Evolutionary conservation across 2,329 filamentous ascomycete species (phyloP).

Genomic region (Pezicula carpinea): DNA sequence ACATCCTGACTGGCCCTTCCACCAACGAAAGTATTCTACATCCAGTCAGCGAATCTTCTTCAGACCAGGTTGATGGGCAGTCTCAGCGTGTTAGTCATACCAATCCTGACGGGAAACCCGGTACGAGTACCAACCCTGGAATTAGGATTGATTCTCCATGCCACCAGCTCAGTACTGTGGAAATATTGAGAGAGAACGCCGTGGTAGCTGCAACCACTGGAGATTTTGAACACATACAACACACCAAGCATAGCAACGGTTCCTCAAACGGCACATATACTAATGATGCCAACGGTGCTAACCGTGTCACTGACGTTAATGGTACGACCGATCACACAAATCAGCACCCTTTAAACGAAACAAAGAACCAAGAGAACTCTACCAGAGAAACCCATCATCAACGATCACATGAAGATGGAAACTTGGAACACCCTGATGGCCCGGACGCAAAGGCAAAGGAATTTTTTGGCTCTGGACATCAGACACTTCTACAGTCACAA

Average conservation of each 20-base stretch:
- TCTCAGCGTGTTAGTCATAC: constrained; percentile 5
- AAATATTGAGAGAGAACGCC: constrained; percentile 17
- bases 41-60: constrained; percentile 2
- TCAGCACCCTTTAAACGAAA: neutral
- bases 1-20: constrained; percentile 12
- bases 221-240: constrained; percentile 21
- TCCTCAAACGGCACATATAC: neutral
- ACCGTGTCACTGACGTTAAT: no score
- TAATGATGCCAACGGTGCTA: constrained; percentile 3
- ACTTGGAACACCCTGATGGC: constrained; percentile 2
- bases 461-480: constrained; percentile 1
- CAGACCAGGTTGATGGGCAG: neutral
- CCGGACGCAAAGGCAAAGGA: constrained; percentile 11
- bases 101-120: constrained; percentile 3
- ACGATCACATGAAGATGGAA: neutral
- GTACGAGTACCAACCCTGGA: neutral
- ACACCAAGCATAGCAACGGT: constrained; percentile 5
- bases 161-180: neutral
- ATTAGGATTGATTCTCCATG: neutral
- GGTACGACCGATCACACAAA: neutral
- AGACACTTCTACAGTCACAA: constrained; percentile 14
- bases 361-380: no score
- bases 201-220: constrained; percentile 18
- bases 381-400: neutral
- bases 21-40: constrained; percentile 13